A percentile compares a stretch with the other conserved stretches of the same genome.
Conservation (phyloP, 2,329 filamentous ascomycete genomes). For the Albophoma yamanashiensis region DNA sequence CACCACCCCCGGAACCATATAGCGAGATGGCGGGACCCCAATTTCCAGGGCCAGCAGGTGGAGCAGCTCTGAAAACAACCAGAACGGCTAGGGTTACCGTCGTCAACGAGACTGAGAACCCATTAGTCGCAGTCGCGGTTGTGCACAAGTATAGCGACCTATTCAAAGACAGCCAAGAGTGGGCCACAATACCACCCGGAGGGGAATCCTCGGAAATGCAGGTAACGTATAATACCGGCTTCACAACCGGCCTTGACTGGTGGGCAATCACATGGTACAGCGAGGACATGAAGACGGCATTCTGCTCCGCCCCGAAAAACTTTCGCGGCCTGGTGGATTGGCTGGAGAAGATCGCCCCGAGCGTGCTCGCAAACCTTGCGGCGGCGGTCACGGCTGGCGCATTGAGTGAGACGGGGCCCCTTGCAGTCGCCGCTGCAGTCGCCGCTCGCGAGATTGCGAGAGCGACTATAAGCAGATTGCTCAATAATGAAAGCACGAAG, state of each 20-base stretch:
- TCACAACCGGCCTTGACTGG: not conserved
- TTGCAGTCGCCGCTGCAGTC: not conserved
- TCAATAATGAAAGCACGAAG: not conserved
- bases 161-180: not conserved
- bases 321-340: not conserved
- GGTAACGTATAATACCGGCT: not conserved
- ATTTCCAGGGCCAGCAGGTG: too few relatives aligned
- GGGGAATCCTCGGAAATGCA: not conserved
- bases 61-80: not conserved
- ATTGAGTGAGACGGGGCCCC: not conserved
- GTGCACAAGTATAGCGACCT: not conserved
- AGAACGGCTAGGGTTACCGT: not conserved
- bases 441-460: not conserved
- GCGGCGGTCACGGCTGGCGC: too few relatives aligned
- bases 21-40: too few relatives aligned
- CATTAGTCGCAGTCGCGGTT: not conserved
- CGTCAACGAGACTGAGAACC: not conserved
- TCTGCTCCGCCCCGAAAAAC: not conserved
- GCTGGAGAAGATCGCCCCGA: not conserved
- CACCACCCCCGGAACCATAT: not conserved
- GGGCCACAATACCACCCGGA: not conserved
- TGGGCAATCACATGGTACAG: not conserved
- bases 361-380: not conserved
- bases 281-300: not conserved
- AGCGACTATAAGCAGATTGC: not conserved